Conservation (phyloP, 345 rosid genomes). For the Lepidium didymum region DNA sequence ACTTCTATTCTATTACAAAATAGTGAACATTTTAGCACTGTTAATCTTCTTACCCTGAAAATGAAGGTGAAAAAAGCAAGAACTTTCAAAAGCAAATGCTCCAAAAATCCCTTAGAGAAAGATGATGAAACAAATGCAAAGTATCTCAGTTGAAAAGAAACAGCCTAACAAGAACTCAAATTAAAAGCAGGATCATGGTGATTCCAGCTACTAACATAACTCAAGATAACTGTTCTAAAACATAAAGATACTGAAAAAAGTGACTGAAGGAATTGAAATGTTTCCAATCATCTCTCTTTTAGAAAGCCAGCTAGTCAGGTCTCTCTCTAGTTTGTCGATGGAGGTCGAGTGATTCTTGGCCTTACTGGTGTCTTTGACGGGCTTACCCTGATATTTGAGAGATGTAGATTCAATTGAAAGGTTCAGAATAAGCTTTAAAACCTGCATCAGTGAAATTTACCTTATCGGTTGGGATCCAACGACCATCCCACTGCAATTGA, state of each 20-base stretch:
- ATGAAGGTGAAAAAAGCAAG: not conserved
- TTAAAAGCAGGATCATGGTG: slow-evolving; percentile 31
- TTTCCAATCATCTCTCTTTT: slow-evolving; percentile 37
- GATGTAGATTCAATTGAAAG: not conserved
- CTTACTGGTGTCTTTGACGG: slow-evolving; percentile 85
- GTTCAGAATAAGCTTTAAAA: not conserved
- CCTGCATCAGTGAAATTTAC: slow-evolving; percentile 18
- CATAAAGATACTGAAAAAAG: slow-evolving; percentile 21
- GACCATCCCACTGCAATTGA: slow-evolving; percentile 68
- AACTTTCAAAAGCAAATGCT: slow-evolving; percentile 9
- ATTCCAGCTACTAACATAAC: slow-evolving; percentile 35
- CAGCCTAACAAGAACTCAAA: slow-evolving; percentile 22
- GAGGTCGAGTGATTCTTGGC: slow-evolving; percentile 54
- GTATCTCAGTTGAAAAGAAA: slow-evolving; percentile 5
- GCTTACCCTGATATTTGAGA: slow-evolving; percentile 46
- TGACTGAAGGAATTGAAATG: slow-evolving; percentile 28
- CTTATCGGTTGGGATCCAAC: slow-evolving; percentile 70
- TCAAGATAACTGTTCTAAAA: slow-evolving; percentile 28
- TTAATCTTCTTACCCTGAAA: not conserved
- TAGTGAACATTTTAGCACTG: not conserved
- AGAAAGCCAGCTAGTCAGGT: slow-evolving; percentile 29
- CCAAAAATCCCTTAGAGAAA: not conserved
- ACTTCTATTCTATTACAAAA: not conserved
- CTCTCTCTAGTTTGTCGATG: slow-evolving; percentile 17
- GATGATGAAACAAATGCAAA: slow-evolving; percentile 8